Evolutionary conservation across 2,329 filamentous ascomycete species (phyloP).

Genomic region (Metarhizium sp.): DNA sequence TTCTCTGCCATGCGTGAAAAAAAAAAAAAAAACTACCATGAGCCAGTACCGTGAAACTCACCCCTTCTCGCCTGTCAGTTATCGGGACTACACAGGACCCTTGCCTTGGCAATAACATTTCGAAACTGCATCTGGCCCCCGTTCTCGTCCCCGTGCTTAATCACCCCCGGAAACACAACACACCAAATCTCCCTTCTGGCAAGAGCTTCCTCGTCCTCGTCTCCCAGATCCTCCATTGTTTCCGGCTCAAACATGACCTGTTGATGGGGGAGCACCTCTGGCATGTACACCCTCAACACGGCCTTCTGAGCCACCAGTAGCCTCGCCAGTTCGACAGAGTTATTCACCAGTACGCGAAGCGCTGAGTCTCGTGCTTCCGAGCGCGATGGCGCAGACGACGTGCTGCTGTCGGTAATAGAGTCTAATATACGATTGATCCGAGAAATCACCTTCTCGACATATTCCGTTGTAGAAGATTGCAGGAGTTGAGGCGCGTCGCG

Average conservation of each 20-base stretch:
- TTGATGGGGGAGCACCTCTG: constrained; percentile 42
- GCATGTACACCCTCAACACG: constrained; percentile 46
- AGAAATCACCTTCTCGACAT: constrained; percentile 33
- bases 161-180: constrained; percentile 54
- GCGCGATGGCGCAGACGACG: constrained; percentile 16
- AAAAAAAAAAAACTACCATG: too few species aligned
- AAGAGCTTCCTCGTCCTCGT: constrained; percentile 48
- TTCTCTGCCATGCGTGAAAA: too few species aligned
- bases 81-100: constrained; percentile 49
- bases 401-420: constrained; percentile 27
- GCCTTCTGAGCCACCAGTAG: constrained; percentile 50
- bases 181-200: constrained; percentile 46
- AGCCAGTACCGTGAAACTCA: too few species aligned
- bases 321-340: constrained; percentile 46
- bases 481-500: constrained; percentile 41
- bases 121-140: constrained; percentile 50
- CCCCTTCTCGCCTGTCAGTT: constrained; percentile 6
- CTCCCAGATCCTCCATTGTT: constrained; percentile 58
- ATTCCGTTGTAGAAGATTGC: constrained; percentile 37
- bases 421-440: constrained; percentile 41
- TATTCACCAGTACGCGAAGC: constrained; percentile 42
- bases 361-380: constrained; percentile 40
- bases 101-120: constrained; percentile 58
- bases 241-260: constrained; percentile 44
- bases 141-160: constrained; percentile 56